phyloP scores from a whole-genome alignment of 179 eudicot genomes.

The Camellia oleifera region DNA sequence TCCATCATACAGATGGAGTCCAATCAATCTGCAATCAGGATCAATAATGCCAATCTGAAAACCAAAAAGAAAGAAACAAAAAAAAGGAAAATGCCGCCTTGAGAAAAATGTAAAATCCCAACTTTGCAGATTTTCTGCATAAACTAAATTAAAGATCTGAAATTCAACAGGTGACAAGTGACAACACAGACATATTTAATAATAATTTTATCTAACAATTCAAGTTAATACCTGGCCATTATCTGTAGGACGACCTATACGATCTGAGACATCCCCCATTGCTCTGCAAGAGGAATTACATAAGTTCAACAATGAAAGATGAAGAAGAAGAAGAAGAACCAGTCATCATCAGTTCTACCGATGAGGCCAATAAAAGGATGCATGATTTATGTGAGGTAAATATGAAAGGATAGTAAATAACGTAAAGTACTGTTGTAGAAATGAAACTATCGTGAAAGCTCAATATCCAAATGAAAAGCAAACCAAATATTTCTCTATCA shows the following conservation, averaged over 20 bases:
- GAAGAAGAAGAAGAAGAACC: neutral
- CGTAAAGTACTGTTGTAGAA: neutral
- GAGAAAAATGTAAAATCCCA: neutral
- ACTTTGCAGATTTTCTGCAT: neutral
- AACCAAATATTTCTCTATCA: neutral
- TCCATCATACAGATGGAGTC: constrained; percentile 95
- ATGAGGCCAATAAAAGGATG: neutral
- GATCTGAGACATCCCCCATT: constrained; percentile 99
- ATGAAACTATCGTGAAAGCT: neutral
- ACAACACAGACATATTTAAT: neutral
- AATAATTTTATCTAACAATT: neutral
- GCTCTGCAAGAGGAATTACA: constrained; percentile 53
- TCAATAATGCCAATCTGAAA: constrained; percentile 92
- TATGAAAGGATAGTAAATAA: too few species aligned
- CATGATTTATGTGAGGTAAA: too few species aligned
- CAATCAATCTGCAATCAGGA: constrained; percentile 98
- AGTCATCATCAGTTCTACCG: neutral
- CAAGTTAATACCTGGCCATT: constrained; percentile 73
- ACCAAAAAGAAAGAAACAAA: neutral
- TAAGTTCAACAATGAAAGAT: neutral
- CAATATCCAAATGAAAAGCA: neutral
- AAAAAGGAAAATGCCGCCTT: neutral
- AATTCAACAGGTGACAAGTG: neutral
- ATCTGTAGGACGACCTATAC: constrained; percentile 96
- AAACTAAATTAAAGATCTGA: neutral